Conservation (phyloP, 2,329 filamentous ascomycete genomes). For the Ophiostoma montium region DNA sequence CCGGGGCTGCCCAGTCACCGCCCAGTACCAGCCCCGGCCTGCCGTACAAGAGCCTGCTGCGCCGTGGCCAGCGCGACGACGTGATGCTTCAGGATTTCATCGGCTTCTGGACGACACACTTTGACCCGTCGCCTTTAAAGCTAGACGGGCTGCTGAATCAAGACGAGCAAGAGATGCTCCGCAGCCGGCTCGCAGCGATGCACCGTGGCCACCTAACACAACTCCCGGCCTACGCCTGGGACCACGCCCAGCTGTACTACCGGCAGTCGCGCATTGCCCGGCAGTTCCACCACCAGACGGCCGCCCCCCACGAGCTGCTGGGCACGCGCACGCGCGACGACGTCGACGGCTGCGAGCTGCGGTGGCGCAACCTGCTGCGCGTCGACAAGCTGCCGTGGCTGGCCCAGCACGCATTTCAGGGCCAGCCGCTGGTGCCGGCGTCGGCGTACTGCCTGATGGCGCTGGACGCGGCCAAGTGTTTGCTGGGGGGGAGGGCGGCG, state of each 20-base stretch:
- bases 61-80: constrained; percentile 19
- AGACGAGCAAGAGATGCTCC: constrained; percentile 13
- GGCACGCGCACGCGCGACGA: constrained; percentile 10
- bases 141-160: constrained; percentile 12
- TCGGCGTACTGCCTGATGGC: constrained; percentile 34
- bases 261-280: constrained; percentile 9
- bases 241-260: constrained; percentile 12
- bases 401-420: constrained; percentile 24
- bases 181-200: not conserved
- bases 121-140: constrained; percentile 14
- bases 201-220: constrained; percentile 4
- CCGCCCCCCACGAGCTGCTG: constrained; percentile 11
- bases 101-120: constrained; percentile 21
- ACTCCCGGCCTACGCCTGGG: constrained; percentile 13
- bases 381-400: constrained; percentile 13
- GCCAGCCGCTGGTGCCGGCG: constrained; percentile 29
- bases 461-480: constrained; percentile 25
- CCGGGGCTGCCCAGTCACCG: no score
- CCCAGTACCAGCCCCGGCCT: no score
- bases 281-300: constrained; percentile 3
- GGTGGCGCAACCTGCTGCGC: constrained; percentile 12
- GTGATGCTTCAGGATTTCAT: constrained; percentile 21
- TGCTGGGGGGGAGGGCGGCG: constrained; percentile 16
- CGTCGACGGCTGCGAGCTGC: constrained; percentile 3
- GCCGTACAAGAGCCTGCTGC: constrained; percentile 21